Percentiles rank a stretch among this genome's conserved stretches.
Conservation (phyloP, 208 protist species). For the Phytomonas sp. region DNA sequence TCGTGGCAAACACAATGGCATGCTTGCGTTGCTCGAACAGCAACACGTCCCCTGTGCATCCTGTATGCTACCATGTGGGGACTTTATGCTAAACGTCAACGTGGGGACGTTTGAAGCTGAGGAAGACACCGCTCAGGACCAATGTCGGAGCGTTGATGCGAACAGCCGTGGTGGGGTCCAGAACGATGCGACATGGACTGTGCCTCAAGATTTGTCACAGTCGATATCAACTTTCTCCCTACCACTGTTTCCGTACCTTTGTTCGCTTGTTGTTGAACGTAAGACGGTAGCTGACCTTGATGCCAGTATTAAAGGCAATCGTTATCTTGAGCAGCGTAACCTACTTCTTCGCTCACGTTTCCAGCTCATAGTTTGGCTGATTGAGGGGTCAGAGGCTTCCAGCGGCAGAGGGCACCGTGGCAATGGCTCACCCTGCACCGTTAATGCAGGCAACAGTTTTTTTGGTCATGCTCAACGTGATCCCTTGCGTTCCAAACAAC, state of each 20-base stretch:
- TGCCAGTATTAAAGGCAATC: constrained; percentile 47
- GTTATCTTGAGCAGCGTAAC: constrained; percentile 64
- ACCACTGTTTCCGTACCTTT: constrained; percentile 18
- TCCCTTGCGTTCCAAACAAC: not conserved
- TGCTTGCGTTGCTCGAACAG: constrained; percentile 28
- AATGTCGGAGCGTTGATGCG: not conserved
- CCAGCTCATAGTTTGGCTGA: constrained; percentile 52
- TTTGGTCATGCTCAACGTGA: not conserved
- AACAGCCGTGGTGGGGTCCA: not conserved
- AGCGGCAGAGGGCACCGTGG: constrained; percentile 1
- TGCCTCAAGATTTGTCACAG: not conserved
- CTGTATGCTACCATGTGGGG: constrained; percentile 47
- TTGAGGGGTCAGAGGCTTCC: constrained; percentile 37
- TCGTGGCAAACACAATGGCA: constrained; percentile 25
- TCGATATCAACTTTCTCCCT: not conserved
- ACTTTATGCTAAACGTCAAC: constrained; percentile 53
- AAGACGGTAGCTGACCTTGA: constrained; percentile 71
- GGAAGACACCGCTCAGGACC: not conserved
- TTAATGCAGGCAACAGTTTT: not conserved
- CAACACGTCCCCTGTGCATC: constrained; percentile 37
- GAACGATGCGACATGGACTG: not conserved
- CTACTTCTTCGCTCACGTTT: constrained; percentile 47
- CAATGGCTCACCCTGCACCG: not conserved
- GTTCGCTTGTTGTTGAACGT: constrained; percentile 65
- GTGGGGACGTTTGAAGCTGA: not conserved